phyloP scores from a whole-genome alignment of 164 flowering plant species.

The Dillenia suffruticosa region DNA sequence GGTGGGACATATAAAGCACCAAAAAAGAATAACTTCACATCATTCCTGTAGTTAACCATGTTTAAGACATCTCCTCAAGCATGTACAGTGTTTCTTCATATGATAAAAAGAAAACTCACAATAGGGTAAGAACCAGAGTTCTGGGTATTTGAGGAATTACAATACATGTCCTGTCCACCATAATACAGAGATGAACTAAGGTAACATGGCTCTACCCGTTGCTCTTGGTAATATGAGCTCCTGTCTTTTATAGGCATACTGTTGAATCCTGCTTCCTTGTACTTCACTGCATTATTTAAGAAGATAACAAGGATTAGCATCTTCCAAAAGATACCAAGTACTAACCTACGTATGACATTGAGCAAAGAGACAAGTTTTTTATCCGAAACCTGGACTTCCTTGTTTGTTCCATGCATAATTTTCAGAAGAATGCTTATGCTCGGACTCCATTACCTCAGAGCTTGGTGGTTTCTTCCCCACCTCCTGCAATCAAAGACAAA shows the following conservation, averaged over 20 bases:
- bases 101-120: constrained; percentile 36
- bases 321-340: not conserved
- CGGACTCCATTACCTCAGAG: constrained; percentile 26
- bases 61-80: no score
- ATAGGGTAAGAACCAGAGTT: constrained; percentile 28
- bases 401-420: constrained; percentile 32
- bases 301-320: not conserved
- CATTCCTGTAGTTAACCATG: no score
- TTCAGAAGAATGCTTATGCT: constrained; percentile 23
- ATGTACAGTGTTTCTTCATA: not conserved
- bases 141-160: constrained; percentile 30
- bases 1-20: constrained; percentile 1
- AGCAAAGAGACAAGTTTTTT: not conserved
- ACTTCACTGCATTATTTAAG: constrained; percentile 18
- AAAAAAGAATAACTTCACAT: no score
- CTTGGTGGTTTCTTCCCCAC: constrained; percentile 24
- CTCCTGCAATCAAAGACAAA: constrained; percentile 17
- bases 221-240: constrained; percentile 30
- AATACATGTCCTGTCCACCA: constrained; percentile 75
- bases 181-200: constrained; percentile 79
- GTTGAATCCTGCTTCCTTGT: constrained; percentile 10
- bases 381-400: constrained; percentile 22
- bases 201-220: constrained; percentile 48
- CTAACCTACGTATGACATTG: not conserved
- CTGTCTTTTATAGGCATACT: constrained; percentile 24